Conservation (phyloP, 768 basidiomycete species). For the Suillus decipiens region DNA sequence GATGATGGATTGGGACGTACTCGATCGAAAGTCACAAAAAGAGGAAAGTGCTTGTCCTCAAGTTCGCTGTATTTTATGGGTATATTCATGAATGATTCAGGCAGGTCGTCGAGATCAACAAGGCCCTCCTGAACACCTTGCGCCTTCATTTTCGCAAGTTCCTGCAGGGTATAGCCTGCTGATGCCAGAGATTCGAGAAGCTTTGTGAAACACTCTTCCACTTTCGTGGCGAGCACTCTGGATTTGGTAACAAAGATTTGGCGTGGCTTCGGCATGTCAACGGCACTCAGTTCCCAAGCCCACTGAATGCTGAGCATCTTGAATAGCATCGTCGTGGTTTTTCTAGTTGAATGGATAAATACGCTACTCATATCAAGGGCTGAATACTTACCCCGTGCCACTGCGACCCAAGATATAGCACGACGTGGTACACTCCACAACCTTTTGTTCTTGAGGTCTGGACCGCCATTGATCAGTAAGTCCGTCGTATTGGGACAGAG, state of each 20-base stretch:
- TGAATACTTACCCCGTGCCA: conserved; percentile 61
- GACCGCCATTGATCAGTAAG: conserved; percentile 18
- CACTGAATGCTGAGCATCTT: conserved; percentile 72
- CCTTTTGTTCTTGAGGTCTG: conserved; percentile 50
- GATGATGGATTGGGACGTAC: conserved; percentile 33
- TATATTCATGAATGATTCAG: conserved; percentile 23
- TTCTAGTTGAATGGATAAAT: conserved; percentile 42
- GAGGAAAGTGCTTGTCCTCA: conserved; percentile 61
- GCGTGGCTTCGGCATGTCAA: conserved; percentile 47
- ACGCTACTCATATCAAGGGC: not conserved
- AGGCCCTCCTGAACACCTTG: conserved; percentile 28
- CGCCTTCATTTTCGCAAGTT: conserved; percentile 36
- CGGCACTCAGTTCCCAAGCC: conserved; percentile 43
- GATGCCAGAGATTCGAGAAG: conserved; percentile 46
- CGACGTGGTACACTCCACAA: conserved; percentile 59
- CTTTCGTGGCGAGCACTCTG: conserved; percentile 62
- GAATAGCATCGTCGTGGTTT: conserved; percentile 77
- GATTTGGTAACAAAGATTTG: conserved; percentile 79
- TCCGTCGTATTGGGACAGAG: not conserved
- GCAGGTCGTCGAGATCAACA: conserved; percentile 40
- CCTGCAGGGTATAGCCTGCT: conserved; percentile 36
- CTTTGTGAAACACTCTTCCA: conserved; percentile 64
- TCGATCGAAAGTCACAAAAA: conserved; percentile 67
- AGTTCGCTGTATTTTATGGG: conserved; percentile 57
- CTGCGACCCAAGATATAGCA: conserved; percentile 72